Percentiles rank a stretch among this genome's conserved stretches.
These are phyloP conservation scores for Agaricus subrufescens DNA, from an alignment of 768 basidiomycete species.

Conservation along the genomic window DNA sequence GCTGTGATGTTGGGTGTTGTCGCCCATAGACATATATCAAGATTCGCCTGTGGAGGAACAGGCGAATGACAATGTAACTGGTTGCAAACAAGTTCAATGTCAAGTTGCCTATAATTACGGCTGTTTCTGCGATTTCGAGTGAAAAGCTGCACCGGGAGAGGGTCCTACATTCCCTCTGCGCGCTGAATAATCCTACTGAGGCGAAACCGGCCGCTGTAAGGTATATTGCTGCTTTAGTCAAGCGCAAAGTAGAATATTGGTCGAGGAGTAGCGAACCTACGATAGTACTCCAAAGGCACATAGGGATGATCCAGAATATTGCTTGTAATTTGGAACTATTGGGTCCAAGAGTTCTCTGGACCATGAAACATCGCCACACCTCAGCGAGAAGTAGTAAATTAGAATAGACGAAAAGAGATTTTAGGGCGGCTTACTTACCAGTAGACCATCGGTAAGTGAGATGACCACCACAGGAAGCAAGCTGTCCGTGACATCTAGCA, in stretches of 20 bases:
- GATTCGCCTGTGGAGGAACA: not conserved
- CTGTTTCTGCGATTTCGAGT: not conserved
- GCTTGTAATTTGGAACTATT: not conserved
- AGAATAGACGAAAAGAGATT: too few species aligned
- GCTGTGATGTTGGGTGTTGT: not conserved
- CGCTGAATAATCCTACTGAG: too few species aligned
- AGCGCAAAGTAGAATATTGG: too few species aligned
- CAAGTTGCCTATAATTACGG: not conserved
- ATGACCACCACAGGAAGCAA: not conserved
- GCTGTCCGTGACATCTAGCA: not conserved
- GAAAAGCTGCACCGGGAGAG: too few species aligned
- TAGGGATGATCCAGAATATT: not conserved
- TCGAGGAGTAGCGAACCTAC: not conserved
- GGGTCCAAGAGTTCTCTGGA: not conserved
- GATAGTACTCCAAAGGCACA: not conserved
- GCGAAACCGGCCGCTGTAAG: too few species aligned
- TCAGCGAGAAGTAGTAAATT: not conserved
- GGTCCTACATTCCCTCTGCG: not conserved
- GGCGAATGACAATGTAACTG: not conserved
- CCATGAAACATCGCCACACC: conserved; percentile 5
- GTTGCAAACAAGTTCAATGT: not conserved
- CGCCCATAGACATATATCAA: not conserved
- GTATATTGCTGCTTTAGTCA: too few species aligned
- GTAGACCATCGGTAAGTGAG: not conserved
- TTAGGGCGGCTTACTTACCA: not conserved